Evolutionary conservation across 208 protist genomes (phyloP).

Genomic region (Leptomonas pyrrhocoris): DNA sequence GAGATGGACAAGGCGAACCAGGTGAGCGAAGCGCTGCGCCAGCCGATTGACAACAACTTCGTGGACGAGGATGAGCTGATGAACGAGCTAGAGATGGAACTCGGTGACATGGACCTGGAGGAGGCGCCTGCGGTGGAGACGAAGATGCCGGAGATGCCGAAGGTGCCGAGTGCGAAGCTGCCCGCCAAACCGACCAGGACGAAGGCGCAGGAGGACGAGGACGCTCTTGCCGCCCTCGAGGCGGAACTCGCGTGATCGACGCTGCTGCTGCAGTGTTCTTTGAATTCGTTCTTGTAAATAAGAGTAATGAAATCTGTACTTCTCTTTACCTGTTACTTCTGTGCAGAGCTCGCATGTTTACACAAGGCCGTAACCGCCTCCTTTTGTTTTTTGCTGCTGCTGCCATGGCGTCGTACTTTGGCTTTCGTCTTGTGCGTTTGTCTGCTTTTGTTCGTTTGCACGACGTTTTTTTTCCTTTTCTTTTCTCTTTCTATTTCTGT

Average conservation of each 20-base stretch:
- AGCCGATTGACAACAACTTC: constrained; percentile 79
- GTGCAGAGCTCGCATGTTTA: no score
- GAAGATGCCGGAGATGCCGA: constrained; percentile 36
- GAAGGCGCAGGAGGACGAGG: constrained; percentile 73
- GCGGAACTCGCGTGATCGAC: constrained; percentile 56
- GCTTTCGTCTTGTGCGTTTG: no score
- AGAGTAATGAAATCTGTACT: no score
- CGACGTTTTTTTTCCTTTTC: no score
- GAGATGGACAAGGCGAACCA: constrained; percentile 93
- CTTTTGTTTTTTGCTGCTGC: no score
- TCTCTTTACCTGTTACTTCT: no score
- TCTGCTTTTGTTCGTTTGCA: no score
- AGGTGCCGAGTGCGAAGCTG: constrained; percentile 42
- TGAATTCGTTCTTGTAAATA: background rate
- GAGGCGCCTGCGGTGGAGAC: constrained; percentile 25
- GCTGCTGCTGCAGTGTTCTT: constrained; percentile 5
- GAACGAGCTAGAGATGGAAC: constrained; percentile 79
- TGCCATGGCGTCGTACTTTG: no score
- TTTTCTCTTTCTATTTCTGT: no score
- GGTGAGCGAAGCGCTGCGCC: constrained; percentile 79
- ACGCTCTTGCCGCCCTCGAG: constrained; percentile 71
- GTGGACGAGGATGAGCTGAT: constrained; percentile 88
- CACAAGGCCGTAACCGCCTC: no score
- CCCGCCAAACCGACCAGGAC: constrained; percentile 38
- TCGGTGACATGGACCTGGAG: constrained; percentile 47